These are phyloP conservation scores for Nothophoma quercina DNA, from an alignment of 2,329 filamentous ascomycete species.

Conservation along the genomic window DNA sequence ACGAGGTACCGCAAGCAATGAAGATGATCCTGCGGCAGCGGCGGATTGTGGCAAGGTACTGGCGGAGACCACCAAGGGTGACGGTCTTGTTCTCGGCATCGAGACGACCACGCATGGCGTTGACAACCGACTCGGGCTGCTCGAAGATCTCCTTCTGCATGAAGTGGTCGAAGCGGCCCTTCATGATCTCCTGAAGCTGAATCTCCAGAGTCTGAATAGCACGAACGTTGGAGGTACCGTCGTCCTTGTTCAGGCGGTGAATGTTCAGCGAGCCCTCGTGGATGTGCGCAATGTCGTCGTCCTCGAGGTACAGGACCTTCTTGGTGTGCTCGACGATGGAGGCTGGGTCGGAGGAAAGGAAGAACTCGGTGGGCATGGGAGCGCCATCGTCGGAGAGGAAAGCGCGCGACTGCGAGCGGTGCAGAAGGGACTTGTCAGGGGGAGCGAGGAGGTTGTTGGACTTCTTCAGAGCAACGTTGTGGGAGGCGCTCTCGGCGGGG, in stretches of 20 bases:
- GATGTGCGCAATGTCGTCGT: slow-evolving; percentile 99
- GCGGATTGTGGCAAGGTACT: slow-evolving; percentile 96
- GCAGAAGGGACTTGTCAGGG: slow-evolving; percentile 95
- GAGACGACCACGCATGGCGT: slow-evolving; percentile 99
- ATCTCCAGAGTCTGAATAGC: slow-evolving; percentile 98
- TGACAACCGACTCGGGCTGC: slow-evolving; percentile 98
- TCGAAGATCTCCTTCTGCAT: slow-evolving; percentile 99
- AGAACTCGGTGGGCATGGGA: slow-evolving; percentile 98
- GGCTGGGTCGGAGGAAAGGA: slow-evolving; percentile 97
- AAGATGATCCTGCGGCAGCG: slow-evolving; percentile 98
- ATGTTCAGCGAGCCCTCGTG: slow-evolving; percentile 99
- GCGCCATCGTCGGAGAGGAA: slow-evolving; percentile 99
- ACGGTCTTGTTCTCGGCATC: slow-evolving; percentile 93
- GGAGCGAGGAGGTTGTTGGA: slow-evolving; percentile 71
- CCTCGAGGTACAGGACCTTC: slow-evolving; percentile 99
- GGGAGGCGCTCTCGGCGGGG: slow-evolving; percentile 90
- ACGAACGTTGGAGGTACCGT: slow-evolving; percentile 95
- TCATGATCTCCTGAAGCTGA: slow-evolving; percentile 99
- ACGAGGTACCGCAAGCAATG: slow-evolving; percentile 97
- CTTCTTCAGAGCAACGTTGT: slow-evolving; percentile 98
- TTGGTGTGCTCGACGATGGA: slow-evolving; percentile 99
- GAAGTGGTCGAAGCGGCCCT: slow-evolving; percentile 99
- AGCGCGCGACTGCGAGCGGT: slow-evolving; percentile 96
- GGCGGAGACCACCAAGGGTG: slow-evolving; percentile 92
- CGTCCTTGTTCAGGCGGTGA: slow-evolving; percentile 95